Percentiles rank a stretch among this genome's conserved stretches.
Conservation (phyloP, 2,329 filamentous ascomycete species). For the Cladophialophora bantiana region DNA sequence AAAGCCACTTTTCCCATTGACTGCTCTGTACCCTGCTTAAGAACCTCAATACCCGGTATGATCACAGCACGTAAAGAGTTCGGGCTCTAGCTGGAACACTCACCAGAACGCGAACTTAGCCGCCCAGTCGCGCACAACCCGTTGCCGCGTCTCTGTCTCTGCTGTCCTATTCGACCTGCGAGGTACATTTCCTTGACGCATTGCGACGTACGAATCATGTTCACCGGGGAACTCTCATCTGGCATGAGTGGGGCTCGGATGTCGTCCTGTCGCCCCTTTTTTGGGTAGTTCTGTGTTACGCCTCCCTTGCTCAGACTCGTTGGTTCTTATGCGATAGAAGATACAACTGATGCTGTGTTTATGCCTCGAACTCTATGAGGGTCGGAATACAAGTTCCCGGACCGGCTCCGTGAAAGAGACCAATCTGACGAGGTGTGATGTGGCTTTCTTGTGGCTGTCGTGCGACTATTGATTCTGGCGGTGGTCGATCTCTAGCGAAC, state of each 20-base stretch:
- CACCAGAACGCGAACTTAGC: conserved; percentile 2
- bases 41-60: background rate
- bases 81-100: background rate
- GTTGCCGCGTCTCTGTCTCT: background rate
- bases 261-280: background rate
- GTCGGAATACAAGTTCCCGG: background rate
- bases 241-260: background rate
- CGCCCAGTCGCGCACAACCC: background rate
- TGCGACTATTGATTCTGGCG: background rate
- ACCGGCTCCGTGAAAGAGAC: background rate
- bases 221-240: conserved; percentile 3
- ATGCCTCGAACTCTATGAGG: background rate
- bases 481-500: background rate
- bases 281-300: conserved; percentile 5
- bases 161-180: conserved; percentile 1
- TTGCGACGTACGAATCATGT: background rate
- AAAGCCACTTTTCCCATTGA: background rate
- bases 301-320: background rate
- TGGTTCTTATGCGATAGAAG: background rate
- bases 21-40: background rate
- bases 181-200: conserved; percentile 1
- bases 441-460: conserved; percentile 4
- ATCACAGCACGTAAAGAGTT: background rate
- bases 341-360: background rate
- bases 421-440: background rate